Conservation (phyloP, 225 moss, liverwort and hornwort genomes). For the Bryoerythrophyllum caledonicum region DNA sequence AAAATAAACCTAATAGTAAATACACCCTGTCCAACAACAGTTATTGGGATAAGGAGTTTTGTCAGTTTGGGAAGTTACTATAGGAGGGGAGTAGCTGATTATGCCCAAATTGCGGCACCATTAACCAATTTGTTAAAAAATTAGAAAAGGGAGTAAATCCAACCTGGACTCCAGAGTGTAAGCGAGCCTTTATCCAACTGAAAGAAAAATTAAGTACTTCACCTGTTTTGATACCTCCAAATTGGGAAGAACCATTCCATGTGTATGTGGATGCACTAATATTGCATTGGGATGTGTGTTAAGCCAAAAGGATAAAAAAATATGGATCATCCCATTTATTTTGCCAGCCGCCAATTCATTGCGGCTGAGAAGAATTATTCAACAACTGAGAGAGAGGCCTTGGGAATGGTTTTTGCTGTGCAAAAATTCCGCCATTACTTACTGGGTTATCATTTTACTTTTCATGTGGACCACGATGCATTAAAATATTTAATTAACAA, state of each 20-base stretch:
- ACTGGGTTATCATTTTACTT: not conserved
- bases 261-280: not conserved
- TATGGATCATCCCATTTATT: not conserved
- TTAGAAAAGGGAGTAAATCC: not conserved
- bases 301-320: not conserved
- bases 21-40: not conserved
- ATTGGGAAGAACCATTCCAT: not conserved
- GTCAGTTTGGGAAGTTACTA: not conserved
- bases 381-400: not conserved
- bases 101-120: not conserved
- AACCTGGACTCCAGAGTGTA: not conserved
- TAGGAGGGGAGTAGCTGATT: not conserved
- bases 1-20: too few relatives aligned
- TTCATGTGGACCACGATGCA: not conserved
- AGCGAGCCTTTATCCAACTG: not conserved
- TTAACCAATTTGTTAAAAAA: not conserved
- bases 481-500: not conserved
- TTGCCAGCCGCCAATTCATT: not conserved
- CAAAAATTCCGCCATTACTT: not conserved
- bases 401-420: not conserved
- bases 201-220: not conserved
- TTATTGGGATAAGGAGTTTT: not conserved
- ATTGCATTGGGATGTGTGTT: not conserved
- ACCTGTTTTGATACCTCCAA: not conserved
- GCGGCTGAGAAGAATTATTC: not conserved